Percentiles rank a stretch among this genome's conserved stretches.
Conservation (phyloP, 23 red algal genomes). For the Gracilariopsis chorda region DNA sequence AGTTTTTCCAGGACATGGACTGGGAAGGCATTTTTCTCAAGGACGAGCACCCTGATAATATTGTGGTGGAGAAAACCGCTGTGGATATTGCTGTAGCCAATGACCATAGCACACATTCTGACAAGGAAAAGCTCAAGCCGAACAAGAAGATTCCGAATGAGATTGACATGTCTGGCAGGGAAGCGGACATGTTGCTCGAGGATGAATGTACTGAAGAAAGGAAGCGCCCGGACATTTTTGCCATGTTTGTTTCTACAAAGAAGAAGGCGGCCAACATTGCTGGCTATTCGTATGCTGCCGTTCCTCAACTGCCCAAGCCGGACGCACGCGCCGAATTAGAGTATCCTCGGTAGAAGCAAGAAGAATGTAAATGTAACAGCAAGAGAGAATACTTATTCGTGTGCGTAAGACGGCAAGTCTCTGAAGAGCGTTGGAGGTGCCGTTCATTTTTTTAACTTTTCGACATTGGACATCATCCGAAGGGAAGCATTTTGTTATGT, state of each 20-base stretch:
- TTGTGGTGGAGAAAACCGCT: conserved; percentile 47
- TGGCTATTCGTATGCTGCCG: conserved; percentile 51
- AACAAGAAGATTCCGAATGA: not conserved
- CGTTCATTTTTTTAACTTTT: too few relatives aligned
- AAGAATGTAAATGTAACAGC: conserved; percentile 15
- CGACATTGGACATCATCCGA: too few relatives aligned
- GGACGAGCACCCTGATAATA: conserved; percentile 56
- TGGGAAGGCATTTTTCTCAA: conserved; percentile 51
- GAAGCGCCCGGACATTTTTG: conserved; percentile 64
- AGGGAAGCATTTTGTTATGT: too few relatives aligned
- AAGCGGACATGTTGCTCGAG: conserved; percentile 59
- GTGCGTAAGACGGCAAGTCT: too few relatives aligned
- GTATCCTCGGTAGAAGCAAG: not conserved
- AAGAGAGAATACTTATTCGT: too few relatives aligned
- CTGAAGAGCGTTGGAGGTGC: too few relatives aligned
- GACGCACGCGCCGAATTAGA: not conserved
- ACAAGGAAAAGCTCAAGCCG: not conserved
- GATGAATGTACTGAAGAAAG: conserved; percentile 34
- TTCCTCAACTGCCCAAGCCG: not conserved
- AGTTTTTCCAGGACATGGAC: conserved; percentile 73
- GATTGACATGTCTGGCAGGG: conserved; percentile 16
- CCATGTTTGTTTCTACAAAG: conserved; percentile 60
- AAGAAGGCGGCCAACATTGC: conserved; percentile 64
- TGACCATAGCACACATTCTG: not conserved
- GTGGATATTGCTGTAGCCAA: not conserved